Percentiles rank a stretch among this genome's conserved stretches.
Evolutionary conservation across 2,329 filamentous ascomycete species (phyloP).

Genomic region (Trichoderma afroharzianum): DNA sequence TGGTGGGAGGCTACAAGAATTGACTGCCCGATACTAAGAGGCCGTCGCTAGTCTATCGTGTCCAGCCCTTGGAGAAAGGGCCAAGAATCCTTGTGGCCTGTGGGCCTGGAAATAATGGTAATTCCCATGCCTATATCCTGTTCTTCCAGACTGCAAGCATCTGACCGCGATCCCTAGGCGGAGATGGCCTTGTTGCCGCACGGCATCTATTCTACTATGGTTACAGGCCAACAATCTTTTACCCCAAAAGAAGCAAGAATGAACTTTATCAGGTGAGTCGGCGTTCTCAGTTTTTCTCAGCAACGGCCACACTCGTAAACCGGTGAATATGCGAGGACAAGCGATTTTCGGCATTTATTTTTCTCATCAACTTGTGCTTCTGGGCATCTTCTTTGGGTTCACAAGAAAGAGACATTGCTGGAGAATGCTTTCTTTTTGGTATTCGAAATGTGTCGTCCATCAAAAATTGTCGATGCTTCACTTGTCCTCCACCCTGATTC

Average conservation of each 20-base stretch:
- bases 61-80: slow-evolving; percentile 73
- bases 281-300: neutral
- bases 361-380: slow-evolving; percentile 18
- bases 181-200: slow-evolving; percentile 91
- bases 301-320: neutral
- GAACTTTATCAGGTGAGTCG: slow-evolving; percentile 74
- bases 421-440: neutral
- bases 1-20: neutral
- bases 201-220: slow-evolving; percentile 90
- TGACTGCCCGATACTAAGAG: neutral
- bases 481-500: neutral
- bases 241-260: slow-evolving; percentile 86
- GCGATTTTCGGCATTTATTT: slow-evolving; percentile 19
- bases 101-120: slow-evolving; percentile 74
- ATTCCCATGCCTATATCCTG: neutral
- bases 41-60: slow-evolving; percentile 63
- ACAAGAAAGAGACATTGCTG: neutral
- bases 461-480: neutral
- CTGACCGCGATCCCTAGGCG: slow-evolving; percentile 55
- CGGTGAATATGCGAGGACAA: neutral
- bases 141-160: neutral
- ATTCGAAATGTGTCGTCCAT: neutral
- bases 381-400: slow-evolving; percentile 14
- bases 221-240: slow-evolving; percentile 85
- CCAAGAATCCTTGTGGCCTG: slow-evolving; percentile 81